Evolutionary conservation across 2,329 filamentous ascomycete species (phyloP).

Genomic region (Celoporthe dispersa): DNA sequence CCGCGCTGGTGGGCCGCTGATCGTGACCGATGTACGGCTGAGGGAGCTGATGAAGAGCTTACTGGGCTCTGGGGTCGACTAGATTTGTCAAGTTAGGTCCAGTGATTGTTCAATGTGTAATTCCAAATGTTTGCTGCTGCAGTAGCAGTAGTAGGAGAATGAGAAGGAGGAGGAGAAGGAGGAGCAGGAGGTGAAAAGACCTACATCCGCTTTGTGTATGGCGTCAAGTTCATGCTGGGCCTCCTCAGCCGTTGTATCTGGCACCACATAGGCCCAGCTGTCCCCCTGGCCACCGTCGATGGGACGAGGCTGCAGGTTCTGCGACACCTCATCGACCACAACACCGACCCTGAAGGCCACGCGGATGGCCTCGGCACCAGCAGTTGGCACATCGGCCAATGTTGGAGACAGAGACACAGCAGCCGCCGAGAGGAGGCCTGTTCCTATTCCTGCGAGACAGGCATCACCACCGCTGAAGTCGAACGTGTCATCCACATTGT

Average conservation of each 20-base stretch:
- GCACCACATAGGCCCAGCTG: slow-evolving; percentile 49
- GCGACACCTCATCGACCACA: slow-evolving; percentile 47
- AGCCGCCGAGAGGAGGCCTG: slow-evolving; percentile 48
- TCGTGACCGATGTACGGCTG: slow-evolving; percentile 39
- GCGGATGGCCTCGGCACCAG: slow-evolving; percentile 48
- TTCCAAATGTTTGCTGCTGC: too few species aligned
- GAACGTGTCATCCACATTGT: slow-evolving; percentile 32
- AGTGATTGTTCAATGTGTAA: too few species aligned
- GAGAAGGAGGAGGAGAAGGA: background rate
- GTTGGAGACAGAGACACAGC: slow-evolving; percentile 47
- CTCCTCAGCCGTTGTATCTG: slow-evolving; percentile 37
- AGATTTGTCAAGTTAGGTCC: background rate
- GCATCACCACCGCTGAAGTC: slow-evolving; percentile 34
- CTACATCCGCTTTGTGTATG: slow-evolving; percentile 35
- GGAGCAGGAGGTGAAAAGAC: background rate
- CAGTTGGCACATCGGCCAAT: slow-evolving; percentile 44
- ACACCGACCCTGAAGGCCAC: slow-evolving; percentile 52
- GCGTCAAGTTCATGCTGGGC: slow-evolving; percentile 46
- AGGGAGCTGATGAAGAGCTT: slow-evolving; percentile 48
- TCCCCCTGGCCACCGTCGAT: slow-evolving; percentile 33
- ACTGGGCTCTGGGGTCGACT: slow-evolving; percentile 36
- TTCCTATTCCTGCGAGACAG: slow-evolving; percentile 46
- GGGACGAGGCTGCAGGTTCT: slow-evolving; percentile 44
- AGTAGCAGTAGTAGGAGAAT: too few species aligned
- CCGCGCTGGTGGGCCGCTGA: slow-evolving; percentile 44